A percentile compares a stretch with the other conserved stretches of the same genome.
phyloP scores from a whole-genome alignment of 1,284 basidiomycete genomes.

The Boletus smithii region DNA sequence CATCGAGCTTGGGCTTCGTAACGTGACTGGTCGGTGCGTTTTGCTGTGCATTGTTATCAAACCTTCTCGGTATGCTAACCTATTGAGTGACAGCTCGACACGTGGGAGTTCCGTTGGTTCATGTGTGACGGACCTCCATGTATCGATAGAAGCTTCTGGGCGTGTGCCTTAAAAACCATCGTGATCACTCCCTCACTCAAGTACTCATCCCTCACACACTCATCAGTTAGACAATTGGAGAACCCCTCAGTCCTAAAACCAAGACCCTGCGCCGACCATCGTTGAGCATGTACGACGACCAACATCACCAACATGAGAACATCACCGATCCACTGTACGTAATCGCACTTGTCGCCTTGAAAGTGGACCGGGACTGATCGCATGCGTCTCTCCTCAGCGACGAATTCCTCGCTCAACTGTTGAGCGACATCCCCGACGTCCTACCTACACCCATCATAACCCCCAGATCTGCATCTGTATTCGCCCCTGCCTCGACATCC shows the following conservation, averaged over 20 bases:
- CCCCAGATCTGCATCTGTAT: too few species aligned
- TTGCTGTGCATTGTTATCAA: not conserved
- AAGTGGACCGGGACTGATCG: too few species aligned
- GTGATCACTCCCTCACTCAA: not conserved
- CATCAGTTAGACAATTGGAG: not conserved
- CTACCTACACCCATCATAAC: not conserved
- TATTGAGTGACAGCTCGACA: not conserved
- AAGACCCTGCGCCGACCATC: too few species aligned
- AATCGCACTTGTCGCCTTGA: too few species aligned
- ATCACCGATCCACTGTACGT: conserved; percentile 15
- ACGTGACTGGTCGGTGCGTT: not conserved
- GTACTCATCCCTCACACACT: not conserved
- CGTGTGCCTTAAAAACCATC: conserved; percentile 9
- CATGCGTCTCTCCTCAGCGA: conserved; percentile 3
- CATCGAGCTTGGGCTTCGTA: too few species aligned
- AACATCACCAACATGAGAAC: not conserved
- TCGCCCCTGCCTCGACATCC: not conserved
- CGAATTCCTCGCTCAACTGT: conserved; percentile 17
- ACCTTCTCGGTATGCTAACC: not conserved
- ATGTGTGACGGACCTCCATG: not conserved
- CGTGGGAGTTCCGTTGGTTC: not conserved
- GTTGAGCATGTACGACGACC: conserved; percentile 13
- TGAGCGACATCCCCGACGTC: conserved; percentile 8
- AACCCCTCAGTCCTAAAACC: too few species aligned
- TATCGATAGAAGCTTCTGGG: not conserved